A percentile compares a stretch with the other conserved stretches of the same genome.
These are phyloP conservation scores for Fusarium sp. DNA, from an alignment of 2,329 filamentous ascomycete genomes.

Conservation along the genomic window DNA sequence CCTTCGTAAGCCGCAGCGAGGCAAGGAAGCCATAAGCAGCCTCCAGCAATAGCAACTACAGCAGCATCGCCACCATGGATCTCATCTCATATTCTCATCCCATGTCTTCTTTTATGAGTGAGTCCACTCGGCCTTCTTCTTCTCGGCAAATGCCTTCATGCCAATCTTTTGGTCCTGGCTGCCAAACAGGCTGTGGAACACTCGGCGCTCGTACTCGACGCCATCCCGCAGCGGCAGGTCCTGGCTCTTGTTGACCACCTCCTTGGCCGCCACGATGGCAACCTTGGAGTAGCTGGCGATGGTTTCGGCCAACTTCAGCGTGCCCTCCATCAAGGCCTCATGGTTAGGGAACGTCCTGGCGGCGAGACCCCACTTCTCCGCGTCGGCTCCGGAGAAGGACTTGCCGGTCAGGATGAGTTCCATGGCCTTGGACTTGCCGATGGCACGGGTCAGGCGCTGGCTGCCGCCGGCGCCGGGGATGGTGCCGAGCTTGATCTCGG, in stretches of 20 bases:
- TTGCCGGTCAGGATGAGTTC: slow-evolving; percentile 89
- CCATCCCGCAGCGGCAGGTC: slow-evolving; percentile 89
- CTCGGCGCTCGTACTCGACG: slow-evolving; percentile 91
- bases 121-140: slow-evolving; percentile 92
- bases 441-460: slow-evolving; percentile 85
- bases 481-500: slow-evolving; percentile 94
- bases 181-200: slow-evolving; percentile 95
- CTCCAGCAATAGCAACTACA: slow-evolving; percentile 1
- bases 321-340: slow-evolving; percentile 84
- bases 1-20: background rate
- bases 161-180: slow-evolving; percentile 97
- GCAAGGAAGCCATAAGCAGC: slow-evolving; percentile 4
- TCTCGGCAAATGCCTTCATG: slow-evolving; percentile 95
- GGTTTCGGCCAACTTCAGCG: slow-evolving; percentile 85
- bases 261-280: slow-evolving; percentile 91
- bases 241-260: slow-evolving; percentile 99
- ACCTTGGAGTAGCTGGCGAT: slow-evolving; percentile 90
- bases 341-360: slow-evolving; percentile 83
- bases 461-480: slow-evolving; percentile 93
- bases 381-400: slow-evolving; percentile 85
- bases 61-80: slow-evolving; percentile 4
- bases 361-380: slow-evolving; percentile 90
- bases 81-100: background rate
- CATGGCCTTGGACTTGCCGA: slow-evolving; percentile 90
- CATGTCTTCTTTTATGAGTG: slow-evolving; percentile 68